Evolutionary conservation across 345 rosid species (phyloP).

Genomic region (Cardamine resedifolia): DNA sequence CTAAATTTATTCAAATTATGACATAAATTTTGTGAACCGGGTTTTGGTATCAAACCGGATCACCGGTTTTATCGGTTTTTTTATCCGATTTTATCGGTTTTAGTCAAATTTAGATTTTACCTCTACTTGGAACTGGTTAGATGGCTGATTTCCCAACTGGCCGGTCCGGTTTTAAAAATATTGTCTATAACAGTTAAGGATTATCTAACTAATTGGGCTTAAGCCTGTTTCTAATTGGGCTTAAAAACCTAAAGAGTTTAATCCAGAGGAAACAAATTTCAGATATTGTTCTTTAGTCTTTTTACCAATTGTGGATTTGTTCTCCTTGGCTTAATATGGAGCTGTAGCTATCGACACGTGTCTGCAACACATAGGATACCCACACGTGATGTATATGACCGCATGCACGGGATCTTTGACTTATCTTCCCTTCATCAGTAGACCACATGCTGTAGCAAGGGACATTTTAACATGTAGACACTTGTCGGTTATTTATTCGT

Average conservation of each 20-base stretch:
- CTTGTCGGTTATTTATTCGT: background rate
- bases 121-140: no score
- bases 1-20: no score
- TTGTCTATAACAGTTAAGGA: no score
- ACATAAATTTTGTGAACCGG: no score
- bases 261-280: background rate
- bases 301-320: background rate
- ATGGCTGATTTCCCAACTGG: no score
- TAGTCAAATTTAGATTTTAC: no score
- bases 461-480: background rate
- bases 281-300: background rate
- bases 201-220: background rate
- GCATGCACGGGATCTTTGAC: constrained; percentile 20
- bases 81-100: no score
- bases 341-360: background rate
- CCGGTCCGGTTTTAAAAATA: no score
- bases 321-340: background rate
- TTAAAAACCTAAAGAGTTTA: background rate
- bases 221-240: constrained; percentile 1
- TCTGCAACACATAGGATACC: background rate
- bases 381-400: constrained; percentile 11
- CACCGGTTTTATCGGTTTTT: no score
- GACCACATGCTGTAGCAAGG: background rate
- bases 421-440: background rate
- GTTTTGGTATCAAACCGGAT: no score